Conservation (phyloP, 345 rosid species). For the Hibiscus tridactylites region DNA sequence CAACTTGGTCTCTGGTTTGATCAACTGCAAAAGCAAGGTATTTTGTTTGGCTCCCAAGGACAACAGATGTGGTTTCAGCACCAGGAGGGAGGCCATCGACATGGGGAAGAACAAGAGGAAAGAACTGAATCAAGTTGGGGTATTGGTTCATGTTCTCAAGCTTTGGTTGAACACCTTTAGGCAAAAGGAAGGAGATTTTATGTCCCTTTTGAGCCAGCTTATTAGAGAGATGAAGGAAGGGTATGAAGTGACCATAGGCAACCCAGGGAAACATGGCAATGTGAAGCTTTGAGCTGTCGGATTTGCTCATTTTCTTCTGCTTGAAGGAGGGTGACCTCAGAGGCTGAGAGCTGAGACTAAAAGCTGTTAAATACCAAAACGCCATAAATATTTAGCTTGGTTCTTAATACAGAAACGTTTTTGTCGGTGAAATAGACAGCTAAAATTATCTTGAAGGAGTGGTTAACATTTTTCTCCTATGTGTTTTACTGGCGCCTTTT, state of each 20-base stretch:
- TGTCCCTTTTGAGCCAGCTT: constrained; percentile 44
- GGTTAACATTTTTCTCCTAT: no score
- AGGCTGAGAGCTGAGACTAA: no score
- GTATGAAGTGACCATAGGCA: constrained; percentile 28
- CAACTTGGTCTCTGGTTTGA: background rate
- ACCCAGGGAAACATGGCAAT: constrained; percentile 57
- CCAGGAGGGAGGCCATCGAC: constrained; percentile 31
- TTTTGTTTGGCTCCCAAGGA: constrained; percentile 5
- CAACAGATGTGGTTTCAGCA: constrained; percentile 20
- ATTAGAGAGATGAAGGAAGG: constrained; percentile 47
- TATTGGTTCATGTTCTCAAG: constrained; percentile 28
- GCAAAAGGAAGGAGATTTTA: constrained; percentile 34
- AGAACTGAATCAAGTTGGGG: constrained; percentile 35
- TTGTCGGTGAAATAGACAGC: no score
- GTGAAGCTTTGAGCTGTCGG: constrained; percentile 16
- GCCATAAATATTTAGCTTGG: no score
- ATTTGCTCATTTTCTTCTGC: background rate
- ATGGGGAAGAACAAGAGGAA: constrained; percentile 25
- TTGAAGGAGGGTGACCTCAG: no score
- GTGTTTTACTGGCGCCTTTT: no score
- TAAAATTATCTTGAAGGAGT: no score
- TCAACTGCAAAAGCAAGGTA: background rate
- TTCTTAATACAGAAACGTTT: no score
- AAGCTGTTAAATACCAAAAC: no score
- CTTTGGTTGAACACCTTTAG: constrained; percentile 30